These are phyloP conservation scores for Suillus paluster DNA, from an alignment of 768 basidiomycete genomes.

Conservation along the genomic window DNA sequence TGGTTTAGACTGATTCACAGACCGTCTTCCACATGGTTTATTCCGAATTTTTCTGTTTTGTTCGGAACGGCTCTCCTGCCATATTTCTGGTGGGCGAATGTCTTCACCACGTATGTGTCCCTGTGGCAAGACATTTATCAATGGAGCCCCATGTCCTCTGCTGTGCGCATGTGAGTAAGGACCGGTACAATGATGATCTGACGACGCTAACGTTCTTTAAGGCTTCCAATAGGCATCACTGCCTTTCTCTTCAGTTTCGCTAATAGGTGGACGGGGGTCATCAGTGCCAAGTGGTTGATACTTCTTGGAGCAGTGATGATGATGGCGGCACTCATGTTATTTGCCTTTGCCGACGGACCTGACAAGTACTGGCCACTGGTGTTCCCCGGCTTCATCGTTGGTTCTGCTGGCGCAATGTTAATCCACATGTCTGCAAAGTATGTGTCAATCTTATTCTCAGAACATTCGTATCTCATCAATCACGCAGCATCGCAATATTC, in stretches of 20 bases:
- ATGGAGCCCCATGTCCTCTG: conserved; percentile 43
- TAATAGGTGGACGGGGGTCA: conserved; percentile 36
- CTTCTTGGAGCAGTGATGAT: conserved; percentile 39
- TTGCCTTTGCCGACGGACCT: conserved; percentile 42
- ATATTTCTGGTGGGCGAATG: conserved; percentile 44
- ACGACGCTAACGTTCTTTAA: conserved; percentile 7
- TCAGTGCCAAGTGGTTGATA: conserved; percentile 44
- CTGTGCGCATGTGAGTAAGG: conserved; percentile 30
- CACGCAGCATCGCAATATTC: conserved; percentile 47
- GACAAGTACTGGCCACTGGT: conserved; percentile 44
- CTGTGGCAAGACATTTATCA: conserved; percentile 41
- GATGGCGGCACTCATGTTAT: conserved; percentile 41
- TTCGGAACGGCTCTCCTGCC: conserved; percentile 41
- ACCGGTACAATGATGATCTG: background rate
- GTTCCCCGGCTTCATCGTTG: conserved; percentile 3
- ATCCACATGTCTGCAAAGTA: conserved; percentile 42
- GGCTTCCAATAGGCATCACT: conserved; percentile 43
- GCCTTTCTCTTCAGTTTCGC: conserved; percentile 38
- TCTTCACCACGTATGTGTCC: conserved; percentile 37
- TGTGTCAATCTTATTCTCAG: conserved; percentile 17
- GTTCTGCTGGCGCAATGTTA: background rate
- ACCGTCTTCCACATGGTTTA: conserved; percentile 20
- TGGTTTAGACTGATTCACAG: background rate
- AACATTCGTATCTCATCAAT: background rate
- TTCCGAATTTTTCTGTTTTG: conserved; percentile 43